Conservation (phyloP, 192 early-diverging fungal species). For the Umbelopsis ramanniana region DNA sequence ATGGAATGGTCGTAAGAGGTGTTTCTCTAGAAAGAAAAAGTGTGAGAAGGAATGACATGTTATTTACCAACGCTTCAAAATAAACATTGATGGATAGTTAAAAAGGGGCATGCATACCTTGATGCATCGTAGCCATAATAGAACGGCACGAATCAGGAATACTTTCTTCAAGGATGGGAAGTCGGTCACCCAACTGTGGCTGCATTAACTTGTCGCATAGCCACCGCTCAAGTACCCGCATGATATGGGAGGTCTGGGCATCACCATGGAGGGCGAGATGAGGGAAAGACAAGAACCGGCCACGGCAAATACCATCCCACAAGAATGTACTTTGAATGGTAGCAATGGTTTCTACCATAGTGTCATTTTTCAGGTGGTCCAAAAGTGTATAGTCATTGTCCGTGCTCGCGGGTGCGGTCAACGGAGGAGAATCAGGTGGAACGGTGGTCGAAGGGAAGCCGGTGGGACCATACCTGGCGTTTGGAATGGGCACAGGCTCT, state of each 20-base stretch:
- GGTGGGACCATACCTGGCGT: background rate
- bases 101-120: background rate
- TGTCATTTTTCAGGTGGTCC: constrained; percentile 8
- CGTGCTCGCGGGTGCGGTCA: constrained; percentile 4
- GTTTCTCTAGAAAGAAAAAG: constrained; percentile 18
- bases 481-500: constrained; percentile 6
- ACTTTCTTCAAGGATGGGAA: constrained; percentile 45
- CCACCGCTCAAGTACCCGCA: constrained; percentile 41
- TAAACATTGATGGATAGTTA: too few species aligned
- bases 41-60: background rate
- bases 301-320: constrained; percentile 15
- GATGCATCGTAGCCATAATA: constrained; percentile 28
- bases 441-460: background rate
- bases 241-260: constrained; percentile 40
- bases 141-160: constrained; percentile 42
- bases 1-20: constrained; percentile 27
- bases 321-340: constrained; percentile 11
- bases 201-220: constrained; percentile 44
- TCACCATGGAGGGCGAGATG: constrained; percentile 47
- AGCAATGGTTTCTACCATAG: background rate
- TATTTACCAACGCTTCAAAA: background rate
- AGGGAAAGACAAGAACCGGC: constrained; percentile 27
- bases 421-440: background rate
- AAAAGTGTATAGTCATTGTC: background rate
- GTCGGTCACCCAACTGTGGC: constrained; percentile 41